Conservation (phyloP, 2,329 filamentous ascomycete genomes). For the Shiraia sp. region DNA sequence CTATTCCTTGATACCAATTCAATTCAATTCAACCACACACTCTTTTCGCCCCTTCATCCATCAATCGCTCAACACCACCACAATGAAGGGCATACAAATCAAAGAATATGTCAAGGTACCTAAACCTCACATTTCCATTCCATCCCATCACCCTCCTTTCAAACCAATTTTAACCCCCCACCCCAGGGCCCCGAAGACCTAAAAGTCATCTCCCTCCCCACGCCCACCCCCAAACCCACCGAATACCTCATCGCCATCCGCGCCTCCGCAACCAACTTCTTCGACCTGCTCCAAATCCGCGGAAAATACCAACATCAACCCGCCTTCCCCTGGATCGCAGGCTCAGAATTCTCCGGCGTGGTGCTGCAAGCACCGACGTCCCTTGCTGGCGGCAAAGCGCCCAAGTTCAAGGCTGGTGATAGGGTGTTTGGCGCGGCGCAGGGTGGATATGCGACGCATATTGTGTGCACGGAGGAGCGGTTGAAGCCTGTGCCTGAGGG, state of each 20-base stretch:
- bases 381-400: constrained; percentile 46
- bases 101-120: constrained; percentile 73
- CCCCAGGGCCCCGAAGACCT: constrained; percentile 82
- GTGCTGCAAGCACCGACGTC: constrained; percentile 68
- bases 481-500: constrained; percentile 76
- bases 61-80: constrained; percentile 4
- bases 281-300: constrained; percentile 92
- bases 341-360: constrained; percentile 82
- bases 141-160: constrained; percentile 6
- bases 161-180: too few relatives aligned
- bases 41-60: neutral
- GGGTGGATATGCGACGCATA: constrained; percentile 81
- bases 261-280: constrained; percentile 91
- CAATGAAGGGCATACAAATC: constrained; percentile 76
- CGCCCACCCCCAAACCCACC: constrained; percentile 69
- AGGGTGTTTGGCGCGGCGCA: constrained; percentile 85
- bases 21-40: neutral
- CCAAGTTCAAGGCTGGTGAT: constrained; percentile 75
- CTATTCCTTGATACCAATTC: neutral
- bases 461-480: constrained; percentile 66
- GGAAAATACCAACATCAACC: constrained; percentile 96
- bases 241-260: constrained; percentile 89
- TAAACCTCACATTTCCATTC: constrained; percentile 1
- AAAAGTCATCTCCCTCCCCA: constrained; percentile 72
- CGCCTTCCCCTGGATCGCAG: constrained; percentile 83